Evolutionary conservation across 257 asterid genomes (phyloP), one percentile per base, ranked within the genome.

Genomic region (Anisodus tanguticus): DNA sequence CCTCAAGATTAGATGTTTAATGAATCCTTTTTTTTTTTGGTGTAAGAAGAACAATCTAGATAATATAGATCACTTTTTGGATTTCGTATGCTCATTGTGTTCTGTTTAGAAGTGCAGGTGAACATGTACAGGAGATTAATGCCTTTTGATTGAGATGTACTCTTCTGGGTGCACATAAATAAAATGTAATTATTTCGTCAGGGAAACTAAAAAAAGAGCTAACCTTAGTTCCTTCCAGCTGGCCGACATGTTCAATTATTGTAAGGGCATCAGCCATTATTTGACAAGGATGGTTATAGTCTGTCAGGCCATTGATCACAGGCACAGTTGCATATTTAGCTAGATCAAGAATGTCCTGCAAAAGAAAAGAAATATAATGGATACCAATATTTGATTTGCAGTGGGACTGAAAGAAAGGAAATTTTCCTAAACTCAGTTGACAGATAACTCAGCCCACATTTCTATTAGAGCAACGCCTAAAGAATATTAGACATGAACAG

Each of bases 211-310:
- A 64, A 16, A 69, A 69, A 78, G 81, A 60, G 79, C 88, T 86
- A 80, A 93, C 99, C 95, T 96, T 96, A 64, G 95, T 91, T 54
- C 99, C 97, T 90, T 96, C 98, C 77, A 94, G 88, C 60, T 81
- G 95, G 83, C 99, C 99, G 77, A 92, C 62, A 83, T 96, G 97
- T 82, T 96, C 99, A 57, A 96, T 93, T 16, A 96, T 94, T 3
- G 99, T 96, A 85, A 94, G 95, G 45, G 97, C 99, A 91, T 96
- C 99, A 51, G 99, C 99, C 98, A 96, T 96, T 59, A 96, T 94
- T 92, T 96, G 99, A 85, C 97, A 92, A 58, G 99, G 99, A 90
- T 96, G 99, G 88, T 96, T 96, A 86, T 81, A 94, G 89, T 94
- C 97, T 12, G 98, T 93, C 89, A 96, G 88, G 82, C 99, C 99